These are phyloP conservation scores for Euphorbia pulcherrima DNA, from an alignment of 345 rosid genomes.

Conservation along the genomic window DNA sequence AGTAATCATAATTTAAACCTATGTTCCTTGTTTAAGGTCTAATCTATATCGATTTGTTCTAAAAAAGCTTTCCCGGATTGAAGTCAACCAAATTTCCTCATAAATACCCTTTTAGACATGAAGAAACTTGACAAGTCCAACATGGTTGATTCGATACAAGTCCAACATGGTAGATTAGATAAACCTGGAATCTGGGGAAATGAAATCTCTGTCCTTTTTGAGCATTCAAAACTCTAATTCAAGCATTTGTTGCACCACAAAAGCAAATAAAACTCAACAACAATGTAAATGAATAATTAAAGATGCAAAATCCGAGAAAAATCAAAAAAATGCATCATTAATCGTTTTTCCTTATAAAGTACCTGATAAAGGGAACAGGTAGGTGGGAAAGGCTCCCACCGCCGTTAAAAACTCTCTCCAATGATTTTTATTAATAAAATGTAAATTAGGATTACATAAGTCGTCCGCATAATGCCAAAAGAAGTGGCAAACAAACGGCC, in stretches of 20 bases:
- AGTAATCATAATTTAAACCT: no score
- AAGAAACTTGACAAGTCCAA: constrained; percentile 26
- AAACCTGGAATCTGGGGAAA: constrained; percentile 33
- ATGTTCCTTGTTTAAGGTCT: no score
- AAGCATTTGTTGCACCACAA: constrained; percentile 51
- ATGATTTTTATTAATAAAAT: no score
- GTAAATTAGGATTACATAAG: no score
- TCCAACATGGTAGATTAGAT: constrained; percentile 32
- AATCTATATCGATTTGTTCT: constrained; percentile 64
- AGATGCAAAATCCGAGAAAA: constrained; percentile 48
- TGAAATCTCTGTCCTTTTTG: constrained; percentile 59
- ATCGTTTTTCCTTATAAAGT: constrained; percentile 33
- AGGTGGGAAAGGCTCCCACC: no score
- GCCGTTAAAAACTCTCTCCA: no score
- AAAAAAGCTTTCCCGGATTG: constrained; percentile 78
- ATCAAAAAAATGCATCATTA: constrained; percentile 33
- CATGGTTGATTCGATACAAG: no score
- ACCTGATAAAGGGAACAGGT: no score
- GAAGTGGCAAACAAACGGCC: no score
- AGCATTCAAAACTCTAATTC: no score
- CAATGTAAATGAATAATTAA: constrained; percentile 25
- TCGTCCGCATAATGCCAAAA: constrained; percentile 26
- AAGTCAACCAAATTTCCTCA: constrained; percentile 53
- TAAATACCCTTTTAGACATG: constrained; percentile 29
- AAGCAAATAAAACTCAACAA: constrained; percentile 41